Percentiles rank a stretch among this genome's conserved stretches.
phyloP scores from a whole-genome alignment of 2,329 filamentous ascomycete genomes.

The Diaporthe sp. region DNA sequence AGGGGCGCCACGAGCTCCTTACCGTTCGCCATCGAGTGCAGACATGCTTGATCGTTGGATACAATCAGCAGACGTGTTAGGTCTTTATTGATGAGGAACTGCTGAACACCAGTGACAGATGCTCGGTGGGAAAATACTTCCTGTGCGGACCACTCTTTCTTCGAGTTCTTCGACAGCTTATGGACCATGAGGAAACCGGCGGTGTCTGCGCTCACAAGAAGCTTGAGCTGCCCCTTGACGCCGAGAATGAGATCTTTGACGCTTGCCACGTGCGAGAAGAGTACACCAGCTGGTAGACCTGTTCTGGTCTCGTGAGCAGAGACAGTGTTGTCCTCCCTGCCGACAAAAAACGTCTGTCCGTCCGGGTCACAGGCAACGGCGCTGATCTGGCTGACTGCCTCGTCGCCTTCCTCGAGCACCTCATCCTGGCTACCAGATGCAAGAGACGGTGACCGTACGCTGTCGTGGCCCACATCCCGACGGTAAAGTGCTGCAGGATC shows the following conservation, averaged over 20 bases:
- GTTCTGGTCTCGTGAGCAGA: neutral
- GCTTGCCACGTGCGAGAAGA: slow-evolving; percentile 9
- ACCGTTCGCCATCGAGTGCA: neutral
- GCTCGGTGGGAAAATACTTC: neutral
- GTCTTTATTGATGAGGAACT: neutral
- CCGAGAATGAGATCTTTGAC: neutral
- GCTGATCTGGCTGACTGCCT: neutral
- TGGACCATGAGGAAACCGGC: neutral
- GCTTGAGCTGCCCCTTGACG: neutral
- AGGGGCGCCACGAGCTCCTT: neutral
- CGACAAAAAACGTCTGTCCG: neutral
- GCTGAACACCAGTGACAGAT: neutral
- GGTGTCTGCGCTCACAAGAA: neutral
- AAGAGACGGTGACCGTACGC: neutral
- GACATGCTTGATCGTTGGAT: slow-evolving; percentile 2
- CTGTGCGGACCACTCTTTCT: neutral
- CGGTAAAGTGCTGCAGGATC: neutral
- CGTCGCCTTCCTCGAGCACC: neutral
- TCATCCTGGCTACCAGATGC: neutral
- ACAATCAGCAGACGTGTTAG: neutral
- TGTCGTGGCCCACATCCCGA: neutral
- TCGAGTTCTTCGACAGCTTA: neutral
- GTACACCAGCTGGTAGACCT: neutral
- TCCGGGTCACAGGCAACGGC: slow-evolving; percentile 5
- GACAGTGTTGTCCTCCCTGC: neutral